Evolutionary conservation across 2,329 filamentous ascomycete species (phyloP), one percentile per base, ranked within the genome.

Genomic region (Fusarium subtropicale): DNA sequence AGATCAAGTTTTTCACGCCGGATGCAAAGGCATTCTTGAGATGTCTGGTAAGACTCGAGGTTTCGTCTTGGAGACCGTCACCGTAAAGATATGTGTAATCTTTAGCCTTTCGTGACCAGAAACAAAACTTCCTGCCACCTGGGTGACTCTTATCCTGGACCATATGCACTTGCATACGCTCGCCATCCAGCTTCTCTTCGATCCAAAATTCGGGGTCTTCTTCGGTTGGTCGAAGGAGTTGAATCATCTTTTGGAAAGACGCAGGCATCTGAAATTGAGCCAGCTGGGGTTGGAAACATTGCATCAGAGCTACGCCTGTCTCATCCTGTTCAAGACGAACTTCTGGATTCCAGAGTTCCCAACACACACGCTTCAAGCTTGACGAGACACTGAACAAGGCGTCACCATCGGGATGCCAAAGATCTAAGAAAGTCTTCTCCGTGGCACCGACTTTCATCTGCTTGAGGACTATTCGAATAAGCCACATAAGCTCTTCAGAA

Each of bases 81-180:
- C 96, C 96, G 75, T 99, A 99, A 0, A 99, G 86, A 74, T 97
- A 96, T 0, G 94, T 96, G 74, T 99, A 99, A 48, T 98, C 92
- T 76, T 97, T 98, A 11, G 92, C 95, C 79, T 97, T 98, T 53
- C 96, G 88, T 4, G 95, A 98, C 93, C 94, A 99, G 79, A 97
- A 99, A 33, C 84, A 85, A 77, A 98, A 97, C 22, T 83, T 84
- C 58, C 85, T 89, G 0, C 93, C 92, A 1, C 94, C 93, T 0
- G 88, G 86, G 1, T 89, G 81, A 1, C 79, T 80, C 5, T 88
- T 82, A 70, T 97, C 93, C 60, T 91, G 85, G 15, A 88, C 80
- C 91, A 98, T 94, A 78, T 99, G 96, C 77, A 99, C 86, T 78
- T 99, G 96, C 91, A 99, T 97, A 28, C 96, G 88, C 80, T 99